A percentile compares a stretch with the other conserved stretches of the same genome.
Conservation (phyloP, 75 land plant genomes). For the Pseudotsuga menziesii region DNA sequence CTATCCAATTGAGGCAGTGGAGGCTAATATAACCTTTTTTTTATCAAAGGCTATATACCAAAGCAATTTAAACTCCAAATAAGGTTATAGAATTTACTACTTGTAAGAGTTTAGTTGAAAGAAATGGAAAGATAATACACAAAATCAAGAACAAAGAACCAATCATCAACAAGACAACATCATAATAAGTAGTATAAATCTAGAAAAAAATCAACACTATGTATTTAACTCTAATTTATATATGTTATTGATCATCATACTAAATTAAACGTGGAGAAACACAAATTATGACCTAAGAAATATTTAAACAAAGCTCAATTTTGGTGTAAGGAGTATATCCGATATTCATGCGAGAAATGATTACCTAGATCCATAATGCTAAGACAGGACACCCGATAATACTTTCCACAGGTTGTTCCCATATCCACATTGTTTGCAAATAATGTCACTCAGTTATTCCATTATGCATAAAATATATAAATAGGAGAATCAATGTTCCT, state of each 20-base stretch:
- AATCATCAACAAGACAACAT: not conserved
- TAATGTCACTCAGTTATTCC: not conserved
- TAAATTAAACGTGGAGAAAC: not conserved
- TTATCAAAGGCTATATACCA: no score
- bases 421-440: constrained; percentile 69
- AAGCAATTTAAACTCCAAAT: no score
- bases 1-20: no score
- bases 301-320: not conserved
- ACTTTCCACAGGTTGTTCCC: constrained; percentile 83
- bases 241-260: not conserved
- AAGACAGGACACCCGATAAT: constrained; percentile 61
- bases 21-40: no score
- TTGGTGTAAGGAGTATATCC: not conserved
- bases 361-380: constrained; percentile 66
- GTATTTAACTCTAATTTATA: not conserved
- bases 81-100: no score
- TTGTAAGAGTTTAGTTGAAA: no score
- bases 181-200: not conserved
- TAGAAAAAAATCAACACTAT: not conserved
- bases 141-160: not conserved
- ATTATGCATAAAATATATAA: not conserved
- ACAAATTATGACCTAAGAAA: not conserved
- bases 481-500: not conserved
- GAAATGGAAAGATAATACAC: not conserved
- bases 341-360: not conserved